Base-by-base conservation (phyloP, 192 early-diverging fungal species). In the Backusella tarrabulga region DNA sequence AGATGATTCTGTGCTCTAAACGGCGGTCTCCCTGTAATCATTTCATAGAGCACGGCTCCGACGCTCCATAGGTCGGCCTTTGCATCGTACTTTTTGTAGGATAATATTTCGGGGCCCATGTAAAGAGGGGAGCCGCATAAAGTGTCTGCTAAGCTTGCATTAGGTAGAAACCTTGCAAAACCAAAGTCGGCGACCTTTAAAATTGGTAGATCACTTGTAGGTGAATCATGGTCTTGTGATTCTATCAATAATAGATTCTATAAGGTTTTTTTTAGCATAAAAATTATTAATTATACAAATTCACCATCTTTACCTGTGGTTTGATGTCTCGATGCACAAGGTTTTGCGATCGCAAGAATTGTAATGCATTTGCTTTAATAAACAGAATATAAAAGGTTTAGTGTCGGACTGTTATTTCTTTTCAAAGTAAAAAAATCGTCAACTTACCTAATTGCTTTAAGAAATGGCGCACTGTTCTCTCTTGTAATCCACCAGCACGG, bases 151-250 rank as follows among this genome's bases (percentile, higher is more conserved):
- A 99, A 81, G n/a, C 92, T 93, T 5, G 93, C 88, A 14, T 87
- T 87, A 23, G 92, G 93, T 38, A 99, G 83, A 15, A 92, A 92
- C 23, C 98, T 89, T 2, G 98, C 97, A 87, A 99, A 99, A 12
- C 98, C 98, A 85, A 99, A 99, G 81, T 99, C 98, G 9, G 96
- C 98, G 14, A 99, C 89, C 76, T 99, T 97, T 14, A 99, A 84
- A 34, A 85, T 84, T 17, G 98, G 98, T 26, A 95, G 77, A 8
- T 88, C 85, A 66, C 44, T 73, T 17, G 34, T 80, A 73, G 21
- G 17, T 74, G 66, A 77, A 79, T 83, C 73, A 80, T 71, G 89
- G 34, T 76, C 77, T 23, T 85, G 80, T 35, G 92, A 81, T 14
- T 92, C 91, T 52, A 89, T 84, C n/a, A 98, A 81, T 17, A 95